Evolutionary conservation across 345 rosid genomes (phyloP).

Genomic region (Corchorus olitorius): DNA sequence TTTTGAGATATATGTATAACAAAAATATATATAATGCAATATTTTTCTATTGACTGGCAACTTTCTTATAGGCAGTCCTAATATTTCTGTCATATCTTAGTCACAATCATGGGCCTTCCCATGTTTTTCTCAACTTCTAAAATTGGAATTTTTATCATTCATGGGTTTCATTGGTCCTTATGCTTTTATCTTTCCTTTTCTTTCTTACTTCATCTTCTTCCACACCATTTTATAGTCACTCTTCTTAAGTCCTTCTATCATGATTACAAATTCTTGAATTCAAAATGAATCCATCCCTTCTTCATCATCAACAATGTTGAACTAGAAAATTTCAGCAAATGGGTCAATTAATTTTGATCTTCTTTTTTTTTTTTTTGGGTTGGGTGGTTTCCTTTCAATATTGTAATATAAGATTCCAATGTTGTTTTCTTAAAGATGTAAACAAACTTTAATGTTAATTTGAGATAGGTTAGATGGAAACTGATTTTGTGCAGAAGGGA

Average conservation of each 20-base stretch:
- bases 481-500: no score
- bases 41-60: not conserved
- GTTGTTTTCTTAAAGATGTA: not conserved
- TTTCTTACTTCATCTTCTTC: no score
- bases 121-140: not conserved
- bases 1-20: not conserved
- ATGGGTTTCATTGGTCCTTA: not conserved
- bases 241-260: no score
- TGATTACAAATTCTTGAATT: not conserved
- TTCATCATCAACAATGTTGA: not conserved
- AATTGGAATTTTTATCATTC: not conserved
- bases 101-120: slow-evolving; percentile 7
- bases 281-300: not conserved
- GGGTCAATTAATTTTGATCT: not conserved
- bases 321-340: not conserved
- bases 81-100: slow-evolving; percentile 1
- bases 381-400: not conserved
- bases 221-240: no score
- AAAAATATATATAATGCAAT: not conserved
- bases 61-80: not conserved
- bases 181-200: no score
- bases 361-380: no score
- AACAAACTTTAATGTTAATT: no score
- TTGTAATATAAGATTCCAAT: not conserved
- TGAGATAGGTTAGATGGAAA: no score